Evolutionary conservation across 257 asterid species (phyloP), one percentile per base, ranked within the genome.

Genomic region (Coffea eugenioides): DNA sequence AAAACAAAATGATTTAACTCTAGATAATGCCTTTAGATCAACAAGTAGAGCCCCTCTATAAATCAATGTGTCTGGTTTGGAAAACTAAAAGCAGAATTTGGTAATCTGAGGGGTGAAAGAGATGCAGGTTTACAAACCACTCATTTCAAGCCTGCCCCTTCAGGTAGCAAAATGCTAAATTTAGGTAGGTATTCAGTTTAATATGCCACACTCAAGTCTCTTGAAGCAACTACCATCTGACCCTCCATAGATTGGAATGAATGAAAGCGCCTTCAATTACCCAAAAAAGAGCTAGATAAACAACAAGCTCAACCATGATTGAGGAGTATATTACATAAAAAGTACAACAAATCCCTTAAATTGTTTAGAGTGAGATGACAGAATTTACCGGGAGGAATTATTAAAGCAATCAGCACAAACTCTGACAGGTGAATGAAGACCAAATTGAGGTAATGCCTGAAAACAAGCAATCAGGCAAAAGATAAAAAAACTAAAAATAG

Each of bases 401-500:
- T 95, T 96, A 82, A 88, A 96, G 88, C 99, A 96, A 48, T 88
- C 94, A 31, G 97, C 96, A 65, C 98, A 96, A 85, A 96, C 99
- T 87, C 99, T 92, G 75, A 92, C 95, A 39, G 85, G 85, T 74
- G 97, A 73, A 83, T 90, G 86, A 85, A 96, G 91, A 70, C 93
- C 98, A 88, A 92, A 92, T 86, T 96, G 94, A 59, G 98, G 98
- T 84, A 96, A 91, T 66, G 92, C 90, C 99, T 96, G 97, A 82
- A 88, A 82, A 83, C 65, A 78, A 80, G 48, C 67, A 48, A 76
- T 49, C 56, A 27, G 69, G 54, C 45, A 71, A 46, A 39, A 27
- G 52, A 69, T 41, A 65, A 57, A 80, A 69, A 77, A 43, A 57
- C 74, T 39, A 61, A 48, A 8, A 31, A 27, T 45, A n/a, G 41